Evolutionary conservation across 495 filamentous ascomycete species (phyloP).

Genomic region (Tuber indicum): DNA sequence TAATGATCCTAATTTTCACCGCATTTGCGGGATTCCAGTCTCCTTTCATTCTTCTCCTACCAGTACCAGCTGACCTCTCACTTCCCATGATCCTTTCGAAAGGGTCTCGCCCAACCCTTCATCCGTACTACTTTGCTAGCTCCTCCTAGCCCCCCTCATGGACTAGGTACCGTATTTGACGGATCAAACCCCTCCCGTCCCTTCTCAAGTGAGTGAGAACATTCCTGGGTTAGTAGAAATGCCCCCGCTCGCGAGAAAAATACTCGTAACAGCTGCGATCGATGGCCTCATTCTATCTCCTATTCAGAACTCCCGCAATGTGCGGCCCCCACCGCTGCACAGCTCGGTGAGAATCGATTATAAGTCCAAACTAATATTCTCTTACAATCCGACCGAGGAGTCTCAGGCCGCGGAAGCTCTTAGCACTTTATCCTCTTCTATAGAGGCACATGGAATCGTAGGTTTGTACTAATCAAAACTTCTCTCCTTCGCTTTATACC

Average conservation of each 20-base stretch:
- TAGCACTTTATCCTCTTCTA: slow-evolving; percentile 31
- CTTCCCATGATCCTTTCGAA: background rate
- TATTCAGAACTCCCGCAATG: slow-evolving; percentile 48
- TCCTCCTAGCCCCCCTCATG: background rate
- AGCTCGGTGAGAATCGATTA: slow-evolving; percentile 63
- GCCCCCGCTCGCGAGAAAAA: slow-evolving; percentile 67
- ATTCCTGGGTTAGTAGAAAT: slow-evolving; percentile 11
- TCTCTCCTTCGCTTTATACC: background rate
- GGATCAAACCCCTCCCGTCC: background rate
- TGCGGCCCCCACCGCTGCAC: slow-evolving; percentile 28
- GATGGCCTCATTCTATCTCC: slow-evolving; percentile 84
- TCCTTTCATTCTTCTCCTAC: background rate
- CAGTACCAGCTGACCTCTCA: background rate
- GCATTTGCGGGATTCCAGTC: background rate
- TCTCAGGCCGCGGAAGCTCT: background rate
- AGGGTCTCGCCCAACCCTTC: background rate
- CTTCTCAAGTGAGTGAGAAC: background rate
- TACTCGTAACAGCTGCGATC: slow-evolving; percentile 71
- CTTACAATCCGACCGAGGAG: slow-evolving; percentile 42
- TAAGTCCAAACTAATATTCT: slow-evolving; percentile 55
- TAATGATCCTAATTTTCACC: background rate
- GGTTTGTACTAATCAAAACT: slow-evolving; percentile 51
- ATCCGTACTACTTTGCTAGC: background rate
- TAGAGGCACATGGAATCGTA: slow-evolving; percentile 80
- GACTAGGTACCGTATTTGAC: background rate